Base-by-base conservation (phyloP, 2,329 filamentous ascomycete genomes). In the Nannizziopsis arthrosporioides region DNA sequence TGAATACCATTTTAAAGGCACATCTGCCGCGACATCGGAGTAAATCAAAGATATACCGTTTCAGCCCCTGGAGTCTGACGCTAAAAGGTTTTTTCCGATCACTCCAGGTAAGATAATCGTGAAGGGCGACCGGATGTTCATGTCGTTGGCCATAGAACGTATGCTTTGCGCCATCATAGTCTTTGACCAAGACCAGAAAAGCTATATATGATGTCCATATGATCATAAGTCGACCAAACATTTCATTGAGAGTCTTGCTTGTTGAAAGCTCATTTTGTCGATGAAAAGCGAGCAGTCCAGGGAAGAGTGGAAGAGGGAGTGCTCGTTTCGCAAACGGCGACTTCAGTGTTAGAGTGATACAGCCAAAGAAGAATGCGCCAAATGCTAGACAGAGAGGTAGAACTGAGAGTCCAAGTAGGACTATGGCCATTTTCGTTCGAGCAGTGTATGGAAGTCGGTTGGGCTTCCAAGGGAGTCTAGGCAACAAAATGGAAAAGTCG, bases 1-100 rank as follows among this genome's bases (percentile, higher is more conserved):
- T 49, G 19, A 49, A 49, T 7, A 49, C 41, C 47, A 49, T 44
- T 35, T 49, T 49, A 8, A 44, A 30, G 6, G 47, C 47, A 30
- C 39, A 43, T 38, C 14, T 22, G 3, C 35, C 32, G 12, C 47
- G 32, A 1, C 11, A 2, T 4, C 27, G 38, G 19, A 39, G 27
- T 27, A 7, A 7, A 3, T 11, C 12, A 17, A 9, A 17, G 10
- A 47, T 17, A 17, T 35, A 30, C 7, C 27, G 11, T 27, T 11
- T 14, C 2, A 35, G 3, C 9, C 9, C 27, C n/a, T 3, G 6
- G 9, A 1, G 3, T 2, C 17, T 22, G 27, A 2, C 2, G 7
- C 10, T 22, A 22, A 15, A 35, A 17, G 22, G n/a, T 3, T 15
- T 11, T 3, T 15, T 22, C 14, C 32, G 11, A 30, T 7, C 15